Evolutionary conservation across 1,284 basidiomycete species (phyloP).

Genomic region (Melampsora occidentalis): DNA sequence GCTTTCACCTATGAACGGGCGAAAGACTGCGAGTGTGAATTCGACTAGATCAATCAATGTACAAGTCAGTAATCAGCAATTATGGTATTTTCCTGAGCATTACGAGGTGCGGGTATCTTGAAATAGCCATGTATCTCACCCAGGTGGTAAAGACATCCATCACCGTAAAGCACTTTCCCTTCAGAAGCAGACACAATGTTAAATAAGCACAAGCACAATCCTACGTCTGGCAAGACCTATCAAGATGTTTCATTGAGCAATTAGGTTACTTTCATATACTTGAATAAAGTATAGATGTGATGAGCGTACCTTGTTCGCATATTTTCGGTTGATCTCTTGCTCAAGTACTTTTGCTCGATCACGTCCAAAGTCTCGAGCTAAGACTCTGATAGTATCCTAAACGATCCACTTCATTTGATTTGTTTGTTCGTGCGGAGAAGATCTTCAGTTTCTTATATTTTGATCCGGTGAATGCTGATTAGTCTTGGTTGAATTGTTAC

Average conservation of each 20-base stretch:
- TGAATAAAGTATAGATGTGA: background rate
- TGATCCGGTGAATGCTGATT: background rate
- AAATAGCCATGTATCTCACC: conserved; percentile 8
- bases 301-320: conserved; percentile 26
- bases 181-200: conserved; percentile 35
- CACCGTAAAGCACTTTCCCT: conserved; percentile 42
- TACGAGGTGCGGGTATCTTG: too few relatives aligned
- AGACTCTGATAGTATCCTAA: conserved; percentile 39
- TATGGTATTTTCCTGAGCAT: too few relatives aligned
- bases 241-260: background rate
- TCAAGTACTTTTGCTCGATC: conserved; percentile 32
- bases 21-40: conserved; percentile 42
- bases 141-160: conserved; percentile 40
- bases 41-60: conserved; percentile 17
- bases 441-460: background rate
- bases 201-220: conserved; percentile 32
- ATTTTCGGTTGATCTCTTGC: conserved; percentile 38
- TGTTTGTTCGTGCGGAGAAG: background rate
- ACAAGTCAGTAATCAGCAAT: background rate
- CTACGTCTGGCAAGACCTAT: conserved; percentile 38
- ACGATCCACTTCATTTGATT: conserved; percentile 10
- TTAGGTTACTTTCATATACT: background rate
- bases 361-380: conserved; percentile 37
- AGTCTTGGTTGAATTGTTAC: background rate
- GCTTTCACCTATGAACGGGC: conserved; percentile 39